Conservation (phyloP, 139 green algal genomes). For the Picochlorum sp. region DNA sequence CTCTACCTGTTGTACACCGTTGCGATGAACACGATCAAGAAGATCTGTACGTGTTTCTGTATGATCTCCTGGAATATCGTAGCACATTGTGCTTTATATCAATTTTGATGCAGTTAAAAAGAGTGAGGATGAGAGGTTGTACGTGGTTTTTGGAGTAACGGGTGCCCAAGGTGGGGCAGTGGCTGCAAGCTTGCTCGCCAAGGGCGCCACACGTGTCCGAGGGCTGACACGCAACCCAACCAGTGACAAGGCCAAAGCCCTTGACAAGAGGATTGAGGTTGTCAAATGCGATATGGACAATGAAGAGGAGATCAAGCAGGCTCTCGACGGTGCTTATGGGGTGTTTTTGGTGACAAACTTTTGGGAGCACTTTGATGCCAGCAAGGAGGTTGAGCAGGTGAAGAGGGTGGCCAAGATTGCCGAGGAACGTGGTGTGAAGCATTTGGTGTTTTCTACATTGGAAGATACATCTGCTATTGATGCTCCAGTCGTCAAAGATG, state of each 20-base stretch:
- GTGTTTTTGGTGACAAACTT: neutral
- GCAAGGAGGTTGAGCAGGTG: slow-evolving; percentile 1
- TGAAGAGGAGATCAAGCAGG: neutral
- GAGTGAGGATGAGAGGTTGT: neutral
- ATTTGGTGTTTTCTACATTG: neutral
- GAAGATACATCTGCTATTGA: neutral
- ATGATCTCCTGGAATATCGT: too few relatives aligned
- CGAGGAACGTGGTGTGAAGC: neutral
- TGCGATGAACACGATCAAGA: too few relatives aligned
- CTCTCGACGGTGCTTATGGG: neutral
- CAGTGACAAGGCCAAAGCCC: neutral
- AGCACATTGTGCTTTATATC: too few relatives aligned
- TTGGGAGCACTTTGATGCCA: slow-evolving; percentile 3
- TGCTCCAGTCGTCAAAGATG: neutral
- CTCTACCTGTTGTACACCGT: too few relatives aligned
- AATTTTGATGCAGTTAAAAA: too few relatives aligned
- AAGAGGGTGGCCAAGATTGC: neutral
- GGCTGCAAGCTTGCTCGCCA: neutral
- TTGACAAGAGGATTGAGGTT: neutral
- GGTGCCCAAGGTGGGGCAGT: neutral
- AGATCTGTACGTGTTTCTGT: too few relatives aligned
- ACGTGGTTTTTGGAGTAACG: neutral
- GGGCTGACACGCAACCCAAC: neutral
- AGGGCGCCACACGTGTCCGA: neutral
- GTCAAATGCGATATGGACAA: neutral